Conservation (phyloP, 805 yeast genomes). For the Monosporozyma siamensis region DNA sequence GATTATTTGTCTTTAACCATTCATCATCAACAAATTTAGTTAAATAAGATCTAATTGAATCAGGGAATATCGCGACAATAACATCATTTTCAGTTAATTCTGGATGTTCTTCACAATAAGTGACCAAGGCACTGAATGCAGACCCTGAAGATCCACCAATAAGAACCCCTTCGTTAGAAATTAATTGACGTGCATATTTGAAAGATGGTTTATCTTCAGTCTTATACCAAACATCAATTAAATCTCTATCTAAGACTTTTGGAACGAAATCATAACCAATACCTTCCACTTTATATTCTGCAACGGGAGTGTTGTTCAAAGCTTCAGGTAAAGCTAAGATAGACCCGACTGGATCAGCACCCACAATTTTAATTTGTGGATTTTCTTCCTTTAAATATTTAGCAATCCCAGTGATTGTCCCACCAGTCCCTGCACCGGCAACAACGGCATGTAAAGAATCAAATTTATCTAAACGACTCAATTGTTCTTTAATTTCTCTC, state of each 20-base stretch:
- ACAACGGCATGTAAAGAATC: constrained; percentile 66
- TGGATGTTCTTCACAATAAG: constrained; percentile 51
- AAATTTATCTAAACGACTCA: constrained; percentile 31
- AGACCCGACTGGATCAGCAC: constrained; percentile 84
- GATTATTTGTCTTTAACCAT: constrained; percentile 76
- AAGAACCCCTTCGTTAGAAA: constrained; percentile 74
- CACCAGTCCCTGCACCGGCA: constrained; percentile 95
- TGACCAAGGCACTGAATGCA: constrained; percentile 70
- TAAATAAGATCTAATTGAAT: constrained; percentile 75
- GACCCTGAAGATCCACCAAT: constrained; percentile 89
- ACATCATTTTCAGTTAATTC: constrained; percentile 61
- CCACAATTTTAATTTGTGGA: constrained; percentile 51
- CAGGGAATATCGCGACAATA: constrained; percentile 77
- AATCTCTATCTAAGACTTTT: constrained; percentile 57
- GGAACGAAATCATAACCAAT: constrained; percentile 87
- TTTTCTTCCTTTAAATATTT: constrained; percentile 65
- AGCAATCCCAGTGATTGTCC: constrained; percentile 79
- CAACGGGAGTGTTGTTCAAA: constrained; percentile 44
- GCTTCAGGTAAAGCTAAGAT: constrained; percentile 72
- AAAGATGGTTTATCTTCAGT: constrained; percentile 78
- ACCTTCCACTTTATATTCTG: constrained; percentile 77
- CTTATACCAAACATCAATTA: constrained; percentile 74
- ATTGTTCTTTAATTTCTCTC: constrained; percentile 74
- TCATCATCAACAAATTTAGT: constrained; percentile 85
- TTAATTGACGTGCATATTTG: constrained; percentile 70